Base-by-base conservation (phyloP, 1,284 basidiomycete species). In the Malassezia pachydermatis region DNA sequence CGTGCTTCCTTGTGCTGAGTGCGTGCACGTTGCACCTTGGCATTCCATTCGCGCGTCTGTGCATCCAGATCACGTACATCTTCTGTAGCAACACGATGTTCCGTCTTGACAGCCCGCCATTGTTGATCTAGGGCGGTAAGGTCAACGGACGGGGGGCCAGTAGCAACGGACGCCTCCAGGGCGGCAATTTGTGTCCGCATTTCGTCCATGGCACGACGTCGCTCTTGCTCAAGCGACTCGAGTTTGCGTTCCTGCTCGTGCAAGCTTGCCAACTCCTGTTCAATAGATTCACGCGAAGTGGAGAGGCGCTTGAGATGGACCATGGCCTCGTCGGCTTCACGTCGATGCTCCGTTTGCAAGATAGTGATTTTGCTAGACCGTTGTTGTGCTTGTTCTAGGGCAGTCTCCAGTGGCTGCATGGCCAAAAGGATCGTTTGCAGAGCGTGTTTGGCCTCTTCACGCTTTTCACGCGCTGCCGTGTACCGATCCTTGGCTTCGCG, bases 111-210 rank as follows among this genome's bases (percentile, higher is more conserved):
- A 9, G 44, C n/a, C 25, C 44, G 35, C 41, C 48, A 39, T 10
- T 27, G 34, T 19, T 16, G 16, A 20, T 48, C 50, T 28, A 62
- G 39, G 33, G 54, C 45, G 29, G 49, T 40, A 3, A 55, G 52
- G 22, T 60, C 55, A 30, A 48, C 50, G 4, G 23, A 33, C 4
- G 46, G 52, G 3, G 60, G 60, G 25, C 49, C 52, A 3, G 52
- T 42, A 3, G 51, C 56, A 9, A 62, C 45, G 16, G 44, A 25
- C 9, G 41, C 41, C 29, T 54, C 38, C 20, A 60, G 51, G 10
- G 54, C 57, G 23, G 45, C 44, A 27, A 67, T 60, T 29, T 54
- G 39, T 28, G 25, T 38, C 17, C 51, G 54, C 28, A 67, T 36
- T 30, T 53, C 45, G 13, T 47, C 39, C 23, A 65, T 51, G 25